Evolutionary conservation across 768 basidiomycete species (phyloP), one percentile per base, ranked within the genome.

Genomic region (Rhodosporidiobolus odoratus): DNA sequence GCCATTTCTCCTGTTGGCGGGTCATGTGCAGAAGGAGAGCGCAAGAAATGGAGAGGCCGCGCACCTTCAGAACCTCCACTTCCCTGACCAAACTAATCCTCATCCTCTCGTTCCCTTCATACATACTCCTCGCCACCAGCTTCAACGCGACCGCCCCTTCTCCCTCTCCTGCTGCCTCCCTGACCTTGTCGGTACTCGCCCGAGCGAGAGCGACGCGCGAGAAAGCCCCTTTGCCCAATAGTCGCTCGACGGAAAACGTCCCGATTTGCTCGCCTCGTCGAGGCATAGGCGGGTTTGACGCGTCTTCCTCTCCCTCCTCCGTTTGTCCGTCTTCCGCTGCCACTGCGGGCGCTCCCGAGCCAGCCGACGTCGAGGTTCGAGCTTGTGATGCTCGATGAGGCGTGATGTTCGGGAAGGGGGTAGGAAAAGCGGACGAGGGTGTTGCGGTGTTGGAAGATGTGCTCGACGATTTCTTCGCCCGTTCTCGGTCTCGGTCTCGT

Each of bases 41-140:
- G 67, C 58, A 65, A 67, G n/a, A 48, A 58, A n/a, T 34, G 4
- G 45, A 64, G 30, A 10, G 45, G 41, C 2, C 0, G 82, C 86
- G 79, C 76, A 88, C 88, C 80, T 87, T 84, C n/a, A 92, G 80
- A 6, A 93, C 87, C 77, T 90, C 89, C 23, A 91, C 90, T 80
- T 92, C 91, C 35, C 91, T 82, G 37, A 90, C 85, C 74, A 92
- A 91, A 57, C 86, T 86, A 57, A 90, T 88, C 48, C 89, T 78
- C 66, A 89, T 90, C 66, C 90, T 80, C 68, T 90, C 87, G 76
- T 87, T 86, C 71, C 84, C 83, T 34, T 81, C 80, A 65, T 82
- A 84, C 45, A 81, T 63, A 54, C 79, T 78, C 37, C 82, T 76
- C 52, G 82, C 81, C 69, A 85, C 82, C 78, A 85, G 79, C 80